Base-by-base conservation (phyloP, 257 asterid genomes). In the Gynochthodes officinalis region DNA sequence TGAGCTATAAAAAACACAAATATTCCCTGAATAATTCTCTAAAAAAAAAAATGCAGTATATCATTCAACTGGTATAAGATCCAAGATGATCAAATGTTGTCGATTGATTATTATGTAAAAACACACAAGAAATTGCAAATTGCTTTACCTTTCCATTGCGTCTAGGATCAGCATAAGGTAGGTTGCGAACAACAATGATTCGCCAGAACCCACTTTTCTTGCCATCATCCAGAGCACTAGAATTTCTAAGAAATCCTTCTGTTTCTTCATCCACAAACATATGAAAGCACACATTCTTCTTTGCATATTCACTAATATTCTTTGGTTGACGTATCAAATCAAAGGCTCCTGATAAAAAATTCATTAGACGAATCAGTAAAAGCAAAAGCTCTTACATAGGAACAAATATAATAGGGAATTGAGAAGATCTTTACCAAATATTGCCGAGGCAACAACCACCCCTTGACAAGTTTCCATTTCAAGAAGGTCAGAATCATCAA, bases 81-180 rank as follows among this genome's bases (percentile, higher is more conserved):
- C 2, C 1, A 48, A 48, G 53, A 13, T 48, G 49, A 43, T 7
- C 49, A 7, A 13, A 2, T 7, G 10, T 43, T 7, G 12, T 43
- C 15, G 9, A 43, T 5, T 4, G n/a, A 33, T 35, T n/a, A n/a
- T n/a, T n/a, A n/a, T n/a, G n/a, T n/a, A n/a, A 13, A 40, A 43
- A 35, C 6, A 23, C 14, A 64, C 33, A 11, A 61, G n/a, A 40
- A 23, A 64, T 64, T 3, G 28, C 39, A 25, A 64, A 42, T 23
- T n/a, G 23, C 28, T 58, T 86, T 81, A 93, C 98, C 96, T 93
- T 93, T 79, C 98, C 97, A 64, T 89, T 93, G 81, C 97, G 96
- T 73, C 98, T 84, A 37, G 98, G 93, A 77, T 91, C 98, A 27
- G 85, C 74, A 76, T 89, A 93, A 67, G 98, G 98, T 43, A 90